Base-by-base conservation (phyloP, 75 land plant genomes). In the Larix kaempferi region DNA sequence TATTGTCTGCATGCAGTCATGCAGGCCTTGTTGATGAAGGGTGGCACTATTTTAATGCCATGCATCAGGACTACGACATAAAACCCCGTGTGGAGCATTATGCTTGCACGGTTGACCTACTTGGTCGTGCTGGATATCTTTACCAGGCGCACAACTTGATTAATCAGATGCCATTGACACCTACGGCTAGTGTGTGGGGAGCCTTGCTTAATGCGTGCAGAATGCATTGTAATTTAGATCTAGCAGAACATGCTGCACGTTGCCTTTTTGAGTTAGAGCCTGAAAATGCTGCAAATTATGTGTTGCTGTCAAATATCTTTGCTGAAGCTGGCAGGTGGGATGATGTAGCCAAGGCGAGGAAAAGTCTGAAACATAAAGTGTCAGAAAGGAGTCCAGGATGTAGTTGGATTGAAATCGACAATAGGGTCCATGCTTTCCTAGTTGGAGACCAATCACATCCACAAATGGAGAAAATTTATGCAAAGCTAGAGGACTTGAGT, bases 1-100 rank as follows among this genome's bases (percentile, higher is more conserved):
- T 85, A 12, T 74, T 90, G 52, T 81, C 83, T 63, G 89, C 90
- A 41, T 87, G 92, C 56, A 84, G 91, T 27, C 93, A 91, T 79
- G 78, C 57, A 52, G 93, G 93, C 25, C 73, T 88, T 49, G 80
- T 86, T 52, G 72, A 84, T 49, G 88, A 88, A 80, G 90, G 90
- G 10, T 78, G 26, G 17, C 67, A 58, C 17, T 29, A 29, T 29
- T 29, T 88, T 63, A 2, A 82, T 22, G 77, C 79, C 13, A 91
- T 91, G 88, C 33, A 21, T 0, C 25, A 63, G 16, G 80, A 74
- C 2, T 54, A 86, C 62, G 17, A 41, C 33, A n/a, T 88, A 33
- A 71, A 80, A 37, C 88, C 90, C 21, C 44, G 59, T 8, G 22
- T 86, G 59, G 86, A 91, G 67, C 93, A 91, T 71, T 88, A 84